Evolutionary conservation across 2,329 filamentous ascomycete species (phyloP).

Genomic region (Monilinia laxa): DNA sequence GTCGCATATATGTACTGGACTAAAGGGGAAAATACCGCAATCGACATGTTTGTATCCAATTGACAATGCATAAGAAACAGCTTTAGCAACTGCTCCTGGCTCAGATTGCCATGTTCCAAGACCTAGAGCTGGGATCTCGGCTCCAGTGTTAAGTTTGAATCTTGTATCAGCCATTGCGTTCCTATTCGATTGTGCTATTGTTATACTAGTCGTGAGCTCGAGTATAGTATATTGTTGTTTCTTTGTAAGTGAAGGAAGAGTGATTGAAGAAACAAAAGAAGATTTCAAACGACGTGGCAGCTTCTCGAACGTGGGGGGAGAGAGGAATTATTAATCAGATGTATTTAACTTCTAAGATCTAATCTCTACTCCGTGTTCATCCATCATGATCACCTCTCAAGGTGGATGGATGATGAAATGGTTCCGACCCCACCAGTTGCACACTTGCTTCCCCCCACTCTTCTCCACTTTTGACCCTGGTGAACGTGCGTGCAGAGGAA

Average conservation of each 20-base stretch:
- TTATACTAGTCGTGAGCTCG: background rate
- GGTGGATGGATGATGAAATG: background rate
- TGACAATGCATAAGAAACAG: conserved; percentile 44
- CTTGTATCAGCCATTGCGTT: conserved; percentile 26
- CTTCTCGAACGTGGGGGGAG: conserved; percentile 8
- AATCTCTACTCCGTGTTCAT: background rate
- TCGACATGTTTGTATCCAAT: conserved; percentile 56
- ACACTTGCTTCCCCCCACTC: background rate
- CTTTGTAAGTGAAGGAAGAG: background rate
- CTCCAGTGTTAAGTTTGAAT: conserved; percentile 41
- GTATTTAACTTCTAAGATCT: no score
- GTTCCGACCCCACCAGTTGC: no score
- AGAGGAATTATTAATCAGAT: background rate
- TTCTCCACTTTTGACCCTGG: background rate
- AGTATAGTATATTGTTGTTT: background rate
- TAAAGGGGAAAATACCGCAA: conserved; percentile 24
- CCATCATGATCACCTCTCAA: background rate
- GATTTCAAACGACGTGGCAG: conserved; percentile 9
- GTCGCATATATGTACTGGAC: background rate
- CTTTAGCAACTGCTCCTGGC: conserved; percentile 44
- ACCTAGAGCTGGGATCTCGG: conserved; percentile 44
- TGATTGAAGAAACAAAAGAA: background rate
- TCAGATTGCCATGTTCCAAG: conserved; percentile 48
- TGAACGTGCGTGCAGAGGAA: no score
- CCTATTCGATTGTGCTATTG: background rate